These are phyloP conservation scores for Cystobasidiopsis lactophilus DNA, from an alignment of 768 basidiomycete genomes.

Conservation along the genomic window DNA sequence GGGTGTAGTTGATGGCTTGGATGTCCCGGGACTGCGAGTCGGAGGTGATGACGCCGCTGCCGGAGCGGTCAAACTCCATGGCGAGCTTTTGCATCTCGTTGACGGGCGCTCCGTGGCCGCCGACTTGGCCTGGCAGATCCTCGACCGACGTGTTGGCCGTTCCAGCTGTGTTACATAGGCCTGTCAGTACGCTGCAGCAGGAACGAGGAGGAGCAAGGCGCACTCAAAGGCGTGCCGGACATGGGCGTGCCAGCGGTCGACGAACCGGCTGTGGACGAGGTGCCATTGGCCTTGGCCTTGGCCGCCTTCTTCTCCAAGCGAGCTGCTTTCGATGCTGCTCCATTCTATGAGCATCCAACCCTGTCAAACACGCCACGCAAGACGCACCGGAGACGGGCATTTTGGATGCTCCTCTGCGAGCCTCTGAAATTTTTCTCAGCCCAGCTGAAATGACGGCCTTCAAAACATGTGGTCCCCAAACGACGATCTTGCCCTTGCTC, in stretches of 20 bases:
- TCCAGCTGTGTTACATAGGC: constrained; percentile 44
- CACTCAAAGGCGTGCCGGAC: neutral
- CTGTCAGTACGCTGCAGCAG: too few relatives aligned
- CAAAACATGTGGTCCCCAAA: too few relatives aligned
- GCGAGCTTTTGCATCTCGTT: constrained; percentile 61
- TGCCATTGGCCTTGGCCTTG: neutral
- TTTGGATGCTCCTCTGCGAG: too few relatives aligned
- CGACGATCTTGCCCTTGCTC: too few relatives aligned
- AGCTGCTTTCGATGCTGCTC: neutral
- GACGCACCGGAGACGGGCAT: too few relatives aligned
- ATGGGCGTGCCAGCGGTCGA: neutral
- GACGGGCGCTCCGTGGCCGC: too few relatives aligned
- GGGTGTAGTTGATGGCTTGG: constrained; percentile 85
- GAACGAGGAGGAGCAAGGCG: too few relatives aligned
- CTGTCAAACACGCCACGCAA: too few relatives aligned
- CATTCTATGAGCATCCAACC: too few relatives aligned
- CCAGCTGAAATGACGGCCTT: too few relatives aligned
- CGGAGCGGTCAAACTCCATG: constrained; percentile 69
- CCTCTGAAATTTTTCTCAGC: too few relatives aligned
- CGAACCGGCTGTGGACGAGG: neutral
- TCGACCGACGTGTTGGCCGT: constrained; percentile 62
- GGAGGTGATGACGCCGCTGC: constrained; percentile 67
- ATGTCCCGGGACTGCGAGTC: constrained; percentile 84
- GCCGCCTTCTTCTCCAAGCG: neutral
- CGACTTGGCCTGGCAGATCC: too few relatives aligned